A percentile compares a stretch with the other conserved stretches of the same genome.
Conservation (phyloP, 1,139 yeast species). For the Wickerhamiella infanticola region DNA sequence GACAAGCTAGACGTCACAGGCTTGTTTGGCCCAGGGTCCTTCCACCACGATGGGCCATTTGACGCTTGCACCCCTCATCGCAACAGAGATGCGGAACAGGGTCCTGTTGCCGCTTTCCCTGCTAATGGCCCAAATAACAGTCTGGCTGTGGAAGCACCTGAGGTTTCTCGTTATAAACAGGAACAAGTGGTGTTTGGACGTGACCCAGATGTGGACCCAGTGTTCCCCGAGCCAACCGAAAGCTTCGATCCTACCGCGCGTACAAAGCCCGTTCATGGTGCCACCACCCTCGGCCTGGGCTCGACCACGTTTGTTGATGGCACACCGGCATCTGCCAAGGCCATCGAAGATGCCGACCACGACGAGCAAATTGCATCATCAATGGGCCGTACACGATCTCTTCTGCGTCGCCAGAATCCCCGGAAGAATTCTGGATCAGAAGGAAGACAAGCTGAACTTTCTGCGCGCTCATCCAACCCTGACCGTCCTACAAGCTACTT, state of each 20-base stretch:
- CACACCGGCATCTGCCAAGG: slow-evolving; percentile 69
- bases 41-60: slow-evolving; percentile 98
- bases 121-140: slow-evolving; percentile 88
- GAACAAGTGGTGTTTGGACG: slow-evolving; percentile 25
- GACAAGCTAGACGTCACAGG: slow-evolving; percentile 94
- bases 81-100: slow-evolving; percentile 54
- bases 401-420: slow-evolving; percentile 11
- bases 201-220: slow-evolving; percentile 5
- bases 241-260: slow-evolving; percentile 52
- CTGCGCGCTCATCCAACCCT: slow-evolving; percentile 1
- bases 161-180: slow-evolving; percentile 26
- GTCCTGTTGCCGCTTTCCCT: slow-evolving; percentile 87
- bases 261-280: slow-evolving; percentile 69
- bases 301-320: slow-evolving; percentile 87
- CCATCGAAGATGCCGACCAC: slow-evolving; percentile 19
- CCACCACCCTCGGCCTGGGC: slow-evolving; percentile 75
- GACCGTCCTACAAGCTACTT: neutral
- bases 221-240: slow-evolving; percentile 6
- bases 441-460: neutral
- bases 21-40: slow-evolving; percentile 79
- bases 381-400: slow-evolving; percentile 13
- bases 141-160: slow-evolving; percentile 42
- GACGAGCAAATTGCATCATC: slow-evolving; percentile 3
- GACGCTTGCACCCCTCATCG: slow-evolving; percentile 97
- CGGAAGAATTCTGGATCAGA: neutral